Conservation (phyloP, 805 yeast species). For the Cyberlindnera xishuangbannaensis region DNA sequence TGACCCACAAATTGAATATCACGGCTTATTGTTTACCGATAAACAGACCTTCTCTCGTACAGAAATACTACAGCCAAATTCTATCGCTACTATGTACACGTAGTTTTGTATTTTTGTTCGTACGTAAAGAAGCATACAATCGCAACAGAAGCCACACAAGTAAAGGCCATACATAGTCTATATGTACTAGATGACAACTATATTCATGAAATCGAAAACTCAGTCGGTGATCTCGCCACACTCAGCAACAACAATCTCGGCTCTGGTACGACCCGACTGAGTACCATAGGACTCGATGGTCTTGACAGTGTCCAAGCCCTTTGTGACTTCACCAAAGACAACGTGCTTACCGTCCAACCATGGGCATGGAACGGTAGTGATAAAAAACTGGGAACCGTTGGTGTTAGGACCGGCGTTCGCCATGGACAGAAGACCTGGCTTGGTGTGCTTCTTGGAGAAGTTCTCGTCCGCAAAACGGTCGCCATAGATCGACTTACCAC, state of each 20-base stretch:
- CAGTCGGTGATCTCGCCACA: slow-evolving; percentile 41
- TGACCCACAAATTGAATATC: too few relatives aligned
- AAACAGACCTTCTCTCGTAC: too few relatives aligned
- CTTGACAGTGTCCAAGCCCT: slow-evolving; percentile 58
- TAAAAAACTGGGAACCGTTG: slow-evolving; percentile 87
- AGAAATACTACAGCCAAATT: too few relatives aligned
- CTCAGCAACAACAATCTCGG: slow-evolving; percentile 57
- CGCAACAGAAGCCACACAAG: neutral
- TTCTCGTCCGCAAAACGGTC: slow-evolving; percentile 54
- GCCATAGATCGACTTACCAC: slow-evolving; percentile 87
- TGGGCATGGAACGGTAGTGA: slow-evolving; percentile 72
- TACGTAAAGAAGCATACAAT: too few relatives aligned
- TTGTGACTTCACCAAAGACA: slow-evolving; percentile 70
- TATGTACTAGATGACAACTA: neutral
- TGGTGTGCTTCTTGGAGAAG: slow-evolving; percentile 67
- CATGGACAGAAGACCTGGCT: slow-evolving; percentile 82
- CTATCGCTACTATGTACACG: too few relatives aligned
- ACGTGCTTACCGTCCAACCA: slow-evolving; percentile 79
- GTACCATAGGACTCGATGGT: slow-evolving; percentile 62
- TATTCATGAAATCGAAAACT: neutral
- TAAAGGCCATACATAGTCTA: too few relatives aligned
- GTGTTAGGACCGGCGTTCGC: slow-evolving; percentile 93
- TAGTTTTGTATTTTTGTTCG: too few relatives aligned
- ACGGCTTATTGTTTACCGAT: too few relatives aligned
- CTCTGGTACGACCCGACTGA: slow-evolving; percentile 57